Evolutionary conservation across 441 rosid genomes (phyloP), one percentile per base, ranked within the genome.

Genomic region (Brassica balearica): DNA sequence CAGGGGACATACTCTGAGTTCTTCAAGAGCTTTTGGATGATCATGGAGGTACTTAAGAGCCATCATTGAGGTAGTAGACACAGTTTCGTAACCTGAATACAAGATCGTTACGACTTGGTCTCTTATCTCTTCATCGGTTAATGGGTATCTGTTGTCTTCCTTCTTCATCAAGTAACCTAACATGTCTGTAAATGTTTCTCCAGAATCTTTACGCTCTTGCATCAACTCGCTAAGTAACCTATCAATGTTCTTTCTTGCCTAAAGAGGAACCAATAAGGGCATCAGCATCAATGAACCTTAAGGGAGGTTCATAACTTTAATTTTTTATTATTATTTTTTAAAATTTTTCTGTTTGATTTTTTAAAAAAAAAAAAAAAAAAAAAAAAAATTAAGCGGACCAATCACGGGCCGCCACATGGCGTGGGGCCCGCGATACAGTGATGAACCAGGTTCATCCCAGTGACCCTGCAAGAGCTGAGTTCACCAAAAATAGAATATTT

Each of bases 61-160:
- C 95, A 87, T 90, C 92, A 88, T 88, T 34, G 86, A 38, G 5
- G 91, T 88, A 6, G 85, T 82, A 10, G 92, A 90, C 46, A 88
- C 89, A 15, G 90, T 90, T 74, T 90, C 95, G 36, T 79, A 88
- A 25, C 92, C 90, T 2, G 95, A 87, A 70, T 87, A 80, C 34
- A 84, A 27, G 38, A 90, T 82, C 29, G 91, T 75, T 22, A 90
- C 90, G n/a, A 86, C 66, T 77, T 85, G 95, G 76, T 87, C 92
- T 10, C 85, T n/a, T 38, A 85, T 83, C 76, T 87, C 87, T 34
- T 82, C 83, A 60, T 88, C 92, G 12, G 58, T 82, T 59, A 86
- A 73, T 1, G 8, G 59, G 67, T 86, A 81, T 48, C 81, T 83
- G 65, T 80, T 32, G 15, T 83, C 90, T 58, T 87, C 85, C 32